phyloP scores from a whole-genome alignment of 108 stramenopile species.

The Craspedostauros australis region DNA sequence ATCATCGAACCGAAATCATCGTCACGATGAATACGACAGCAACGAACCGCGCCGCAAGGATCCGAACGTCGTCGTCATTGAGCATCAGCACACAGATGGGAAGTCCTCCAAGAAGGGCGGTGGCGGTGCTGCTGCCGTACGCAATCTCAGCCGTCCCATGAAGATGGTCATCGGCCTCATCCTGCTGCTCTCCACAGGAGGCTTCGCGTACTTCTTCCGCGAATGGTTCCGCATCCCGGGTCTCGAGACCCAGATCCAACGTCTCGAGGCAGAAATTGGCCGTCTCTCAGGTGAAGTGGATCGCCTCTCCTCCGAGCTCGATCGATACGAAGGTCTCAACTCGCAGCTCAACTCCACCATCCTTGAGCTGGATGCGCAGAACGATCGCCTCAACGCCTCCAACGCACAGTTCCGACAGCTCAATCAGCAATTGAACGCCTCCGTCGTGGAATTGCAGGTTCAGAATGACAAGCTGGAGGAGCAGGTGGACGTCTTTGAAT shows the following conservation, averaged over 20 bases:
- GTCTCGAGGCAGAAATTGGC: slow-evolving; percentile 6
- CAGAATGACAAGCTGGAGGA: slow-evolving; percentile 8
- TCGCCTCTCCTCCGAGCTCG: slow-evolving; percentile 15
- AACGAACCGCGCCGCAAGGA: too few species aligned
- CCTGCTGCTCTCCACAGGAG: too few species aligned
- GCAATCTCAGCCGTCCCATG: too few species aligned
- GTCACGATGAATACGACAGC: too few species aligned
- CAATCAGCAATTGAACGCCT: slow-evolving; percentile 7
- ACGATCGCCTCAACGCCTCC: slow-evolving; percentile 16
- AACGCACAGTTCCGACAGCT: slow-evolving; percentile 5
- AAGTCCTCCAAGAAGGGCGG: too few species aligned
- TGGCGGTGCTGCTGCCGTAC: too few species aligned
- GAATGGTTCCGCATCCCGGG: slow-evolving; percentile 37
- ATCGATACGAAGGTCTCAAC: slow-evolving; percentile 21
- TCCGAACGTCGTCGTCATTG: too few species aligned
- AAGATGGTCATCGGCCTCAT: too few species aligned
- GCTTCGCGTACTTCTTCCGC: too few species aligned
- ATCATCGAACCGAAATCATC: too few species aligned
- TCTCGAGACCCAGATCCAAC: slow-evolving; percentile 22
- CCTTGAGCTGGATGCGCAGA: slow-evolving; percentile 9
- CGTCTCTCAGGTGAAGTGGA: slow-evolving; percentile 20
- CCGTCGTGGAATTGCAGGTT: slow-evolving; percentile 5
- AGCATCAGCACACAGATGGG: too few species aligned
- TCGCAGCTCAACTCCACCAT: slow-evolving; percentile 14
- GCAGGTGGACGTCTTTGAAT: slow-evolving; percentile 8